Base-by-base conservation (phyloP, 306 rosid species). In the Trifolium repens region DNA sequence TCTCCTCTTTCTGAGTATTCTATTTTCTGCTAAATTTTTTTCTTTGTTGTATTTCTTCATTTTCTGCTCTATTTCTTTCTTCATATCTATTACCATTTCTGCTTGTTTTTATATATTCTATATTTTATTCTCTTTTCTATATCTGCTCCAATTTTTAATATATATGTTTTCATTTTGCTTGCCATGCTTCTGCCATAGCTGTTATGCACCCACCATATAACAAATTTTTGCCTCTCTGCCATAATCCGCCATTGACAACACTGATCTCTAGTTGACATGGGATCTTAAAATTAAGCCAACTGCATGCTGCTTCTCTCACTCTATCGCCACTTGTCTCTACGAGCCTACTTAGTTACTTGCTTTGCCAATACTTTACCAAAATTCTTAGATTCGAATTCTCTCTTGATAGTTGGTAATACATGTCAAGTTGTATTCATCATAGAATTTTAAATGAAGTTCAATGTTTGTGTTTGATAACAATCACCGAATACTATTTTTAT, bases 371-470 rank as follows among this genome's bases (percentile, higher is more conserved):
- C 26, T 42, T 39, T 46, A 24, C 65, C 12, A 2, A 9, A 49
- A 52, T 14, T 78, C 47, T 71, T 71, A 0, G 46, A 71, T 50
- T 12, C 44, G 8, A 19, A 42, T 57, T 65, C 43, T 55, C 44
- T 39, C 47, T n/a, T 7, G 17, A 76, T 27, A 13, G 9, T 67
- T 34, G 4, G 39, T 60, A 61, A 67, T 74, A 19, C 65, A 67
- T 66, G 27, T 40, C 10, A 24, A 46, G 37, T 19, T 79, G 43
- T 44, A 66, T 42, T 55, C 40, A 34, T 16, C n/a, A 73, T 34
- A 27, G 10, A 73, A 58, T 30, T 80, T 44, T 8, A 44, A 59
- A 58, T 59, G 53, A 62, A 62, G 53, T 69, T 75, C 43, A 14
- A 19, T 19, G 80, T 69, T 50, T 22, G 58, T 53, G 50, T 39